These are phyloP conservation scores for Mallotus nudiflorus DNA, from an alignment of 345 rosid genomes.

Conservation along the genomic window DNA sequence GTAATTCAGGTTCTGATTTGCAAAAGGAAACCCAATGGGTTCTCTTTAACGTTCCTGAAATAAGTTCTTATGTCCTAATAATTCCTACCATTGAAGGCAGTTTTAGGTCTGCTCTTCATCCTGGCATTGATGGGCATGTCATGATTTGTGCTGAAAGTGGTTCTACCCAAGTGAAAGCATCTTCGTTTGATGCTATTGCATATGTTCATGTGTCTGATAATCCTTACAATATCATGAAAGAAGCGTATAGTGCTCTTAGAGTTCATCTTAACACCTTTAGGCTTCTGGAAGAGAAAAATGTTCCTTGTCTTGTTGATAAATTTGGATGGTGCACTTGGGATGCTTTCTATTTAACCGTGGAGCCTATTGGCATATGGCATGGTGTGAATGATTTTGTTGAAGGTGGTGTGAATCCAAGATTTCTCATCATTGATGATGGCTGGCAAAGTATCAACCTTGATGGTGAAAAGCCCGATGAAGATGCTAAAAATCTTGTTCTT, in stretches of 20 bases:
- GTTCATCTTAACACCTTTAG: conserved; percentile 76
- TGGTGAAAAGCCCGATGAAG: conserved; percentile 44
- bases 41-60: conserved; percentile 64
- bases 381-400: conserved; percentile 69
- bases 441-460: conserved; percentile 76
- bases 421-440: conserved; percentile 87
- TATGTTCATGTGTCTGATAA: conserved; percentile 74
- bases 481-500: conserved; percentile 62
- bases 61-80: conserved; percentile 50
- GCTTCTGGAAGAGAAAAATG: conserved; percentile 75
- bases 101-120: conserved; percentile 67
- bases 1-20: conserved; percentile 73
- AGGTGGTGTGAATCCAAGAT: conserved; percentile 67
- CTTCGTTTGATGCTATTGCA: conserved; percentile 58
- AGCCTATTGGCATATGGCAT: conserved; percentile 71
- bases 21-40: conserved; percentile 84
- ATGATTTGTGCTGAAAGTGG: conserved; percentile 75
- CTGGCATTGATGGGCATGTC: conserved; percentile 57
- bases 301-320: conserved; percentile 57
- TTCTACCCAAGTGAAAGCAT: conserved; percentile 45
- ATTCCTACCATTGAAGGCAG: conserved; percentile 67
- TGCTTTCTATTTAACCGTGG: conserved; percentile 80
- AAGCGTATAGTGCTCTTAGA: conserved; percentile 65
- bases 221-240: conserved; percentile 78
- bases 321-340: conserved; percentile 99